Conservation (phyloP, 805 yeast genomes). For the Candida tibetensis region DNA sequence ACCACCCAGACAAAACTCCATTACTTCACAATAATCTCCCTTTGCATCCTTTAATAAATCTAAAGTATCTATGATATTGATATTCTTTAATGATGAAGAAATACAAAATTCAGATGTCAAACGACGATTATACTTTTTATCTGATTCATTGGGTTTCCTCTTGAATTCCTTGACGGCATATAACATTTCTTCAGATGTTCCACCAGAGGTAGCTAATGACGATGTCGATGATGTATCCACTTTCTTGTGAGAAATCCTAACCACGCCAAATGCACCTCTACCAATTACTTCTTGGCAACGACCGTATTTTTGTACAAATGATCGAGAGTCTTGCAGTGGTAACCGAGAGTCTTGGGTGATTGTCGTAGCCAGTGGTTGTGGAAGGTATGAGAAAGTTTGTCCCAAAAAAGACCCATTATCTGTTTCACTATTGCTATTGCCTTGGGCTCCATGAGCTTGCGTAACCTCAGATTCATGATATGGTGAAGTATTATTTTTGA, state of each 20-base stretch:
- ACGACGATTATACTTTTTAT: slow-evolving; percentile 65
- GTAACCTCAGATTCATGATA: slow-evolving; percentile 9
- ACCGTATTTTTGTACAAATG: slow-evolving; percentile 88
- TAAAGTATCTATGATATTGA: slow-evolving; percentile 71
- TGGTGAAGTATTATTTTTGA: slow-evolving; percentile 31
- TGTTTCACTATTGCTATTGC: background rate
- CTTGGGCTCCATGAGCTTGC: background rate
- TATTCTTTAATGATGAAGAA: slow-evolving; percentile 72
- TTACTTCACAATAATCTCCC: slow-evolving; percentile 79
- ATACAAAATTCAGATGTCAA: slow-evolving; percentile 82
- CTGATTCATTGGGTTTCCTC: slow-evolving; percentile 56
- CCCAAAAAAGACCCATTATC: background rate
- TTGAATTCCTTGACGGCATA: slow-evolving; percentile 90
- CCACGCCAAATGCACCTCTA: slow-evolving; percentile 91
- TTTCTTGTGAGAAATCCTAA: slow-evolving; percentile 79
- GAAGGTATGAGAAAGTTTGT: background rate
- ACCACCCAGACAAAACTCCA: slow-evolving; percentile 84
- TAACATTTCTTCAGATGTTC: slow-evolving; percentile 40
- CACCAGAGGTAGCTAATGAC: slow-evolving; percentile 1
- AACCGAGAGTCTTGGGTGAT: background rate
- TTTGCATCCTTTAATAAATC: slow-evolving; percentile 79
- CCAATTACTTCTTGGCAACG: slow-evolving; percentile 94
- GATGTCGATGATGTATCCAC: slow-evolving; percentile 14
- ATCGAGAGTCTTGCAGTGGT: slow-evolving; percentile 35
- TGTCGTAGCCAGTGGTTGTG: background rate